Evolutionary conservation across 345 rosid genomes (phyloP).

Genomic region (Eucalyptus rudis): DNA sequence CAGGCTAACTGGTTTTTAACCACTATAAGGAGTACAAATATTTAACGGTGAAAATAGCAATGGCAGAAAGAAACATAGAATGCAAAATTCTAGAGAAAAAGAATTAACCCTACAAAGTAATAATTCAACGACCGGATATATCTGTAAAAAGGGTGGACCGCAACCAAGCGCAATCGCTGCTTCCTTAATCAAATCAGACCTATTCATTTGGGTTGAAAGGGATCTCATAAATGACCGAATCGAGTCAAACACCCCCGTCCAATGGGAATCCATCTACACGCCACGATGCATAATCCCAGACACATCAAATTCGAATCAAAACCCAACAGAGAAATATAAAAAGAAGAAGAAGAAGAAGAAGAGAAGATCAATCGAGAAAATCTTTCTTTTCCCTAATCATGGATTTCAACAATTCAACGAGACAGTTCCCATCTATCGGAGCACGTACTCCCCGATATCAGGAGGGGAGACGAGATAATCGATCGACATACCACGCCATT

Average conservation of each 20-base stretch:
- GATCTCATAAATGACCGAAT: neutral
- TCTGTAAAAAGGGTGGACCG: neutral
- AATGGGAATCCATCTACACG: neutral
- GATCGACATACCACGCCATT: conserved; percentile 60
- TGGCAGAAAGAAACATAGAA: neutral
- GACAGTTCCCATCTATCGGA: neutral
- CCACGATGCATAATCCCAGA: neutral
- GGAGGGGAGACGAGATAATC: neutral
- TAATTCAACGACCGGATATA: neutral
- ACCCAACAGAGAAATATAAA: neutral
- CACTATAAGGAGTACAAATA: neutral
- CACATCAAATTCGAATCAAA: neutral
- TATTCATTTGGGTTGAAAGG: neutral
- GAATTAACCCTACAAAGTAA: neutral
- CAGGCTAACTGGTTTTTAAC: neutral
- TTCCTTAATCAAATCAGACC: neutral
- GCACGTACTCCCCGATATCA: neutral
- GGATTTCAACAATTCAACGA: neutral
- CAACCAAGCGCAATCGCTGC: neutral
- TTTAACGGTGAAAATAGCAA: neutral
- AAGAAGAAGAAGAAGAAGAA: neutral
- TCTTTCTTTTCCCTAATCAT: neutral
- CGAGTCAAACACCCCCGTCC: neutral
- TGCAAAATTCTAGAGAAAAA: neutral
- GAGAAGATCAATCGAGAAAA: neutral